Evolutionary conservation across 257 asterid species (phyloP), one percentile per base, ranked within the genome.

Genomic region (Solanum bulbocastanum): DNA sequence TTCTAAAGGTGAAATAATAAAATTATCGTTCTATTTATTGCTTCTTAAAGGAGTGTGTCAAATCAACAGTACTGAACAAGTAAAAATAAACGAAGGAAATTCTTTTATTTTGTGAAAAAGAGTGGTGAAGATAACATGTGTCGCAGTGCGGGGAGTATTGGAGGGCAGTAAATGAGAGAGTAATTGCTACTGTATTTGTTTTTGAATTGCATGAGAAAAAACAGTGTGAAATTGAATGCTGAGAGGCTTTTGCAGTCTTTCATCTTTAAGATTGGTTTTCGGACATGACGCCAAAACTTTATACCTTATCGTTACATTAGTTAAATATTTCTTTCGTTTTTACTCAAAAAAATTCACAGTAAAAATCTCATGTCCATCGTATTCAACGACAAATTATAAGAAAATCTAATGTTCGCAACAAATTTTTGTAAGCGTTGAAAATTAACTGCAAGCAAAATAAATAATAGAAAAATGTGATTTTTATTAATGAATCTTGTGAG

Each of bases 171-270:
- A 87, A 86, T 92, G 90, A 87, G 87, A 49, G 91, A 88, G 88
- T 86, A 85, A 90, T 84, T 40, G 73, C 20, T 27, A 10, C 40
- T 72, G 76, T 72, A 13, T 58, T 88, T 78, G 84, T 66, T 74
- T 66, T 71, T 88, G 88, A 75, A 87, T 40, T 10, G 83, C 42
- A 20, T 56, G 60, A 65, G 49, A 86, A 90, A 86, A 83, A 83
- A n/a, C 85, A 39, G 75, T 74, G 82, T 87, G 82, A 65, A 86
- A 91, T 89, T 92, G 88, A 93, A 93, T 92, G 96, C 87, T 5
- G 27, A 62, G 76, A 49, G 87, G 87, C 79, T 20, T 56, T 86
- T 85, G 88, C 87, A 27, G 73, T 40, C 25, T 78, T 39, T 65
- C 76, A 75, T 32, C 74, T 78, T 89, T 44, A 84, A 87, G 85